Evolutionary conservation across 2,329 filamentous ascomycete genomes (phyloP), one percentile per base, ranked within the genome.

Genomic region (Clarireedia hainanense): DNA sequence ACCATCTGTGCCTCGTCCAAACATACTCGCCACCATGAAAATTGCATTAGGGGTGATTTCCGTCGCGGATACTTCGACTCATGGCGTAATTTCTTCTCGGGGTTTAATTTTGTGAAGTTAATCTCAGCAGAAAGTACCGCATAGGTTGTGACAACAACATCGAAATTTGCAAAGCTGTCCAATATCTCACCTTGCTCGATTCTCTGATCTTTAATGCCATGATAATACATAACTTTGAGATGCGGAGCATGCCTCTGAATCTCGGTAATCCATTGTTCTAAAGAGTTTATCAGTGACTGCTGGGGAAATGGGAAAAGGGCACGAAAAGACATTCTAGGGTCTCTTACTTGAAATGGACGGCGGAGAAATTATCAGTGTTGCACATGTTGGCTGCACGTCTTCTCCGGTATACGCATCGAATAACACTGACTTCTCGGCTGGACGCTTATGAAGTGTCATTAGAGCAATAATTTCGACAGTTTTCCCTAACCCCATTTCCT

Each of bases 1-100:
- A 97, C 84, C 87, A 96, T 95, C 67, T 99, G 94, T 0, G 92
- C 85, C 74, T 85, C 91, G 57, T 88, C 85, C 1, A 88, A 76
- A 53, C 83, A 84, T 1, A 95, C 81, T 43, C 92, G 80, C 90
- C 91, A 96, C 91, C 90, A 97, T 47, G 60, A 65, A 50, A 96
- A 81, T 62, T 88, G 81, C 9, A 91, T 83, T 6, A 97, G 75
- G 0, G 91, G 91, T 4, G 89, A 94, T 51, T 78, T 84, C 2
- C 79, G 77, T 27, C 84, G 78, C 58, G 83, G 76, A 55, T 88
- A 86, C 55, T 80, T 83, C 63, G 85, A 82, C 54, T 80, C 76
- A 48, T 76, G 71, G 51, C 91, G 78, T 60, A 83, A 79, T 2
- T 74, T 70, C 37, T 92, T 85, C 46, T 85, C 78, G 0, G 91